phyloP scores from a whole-genome alignment of 1,139 yeast genomes.

The Suhomyces coccinellae region DNA sequence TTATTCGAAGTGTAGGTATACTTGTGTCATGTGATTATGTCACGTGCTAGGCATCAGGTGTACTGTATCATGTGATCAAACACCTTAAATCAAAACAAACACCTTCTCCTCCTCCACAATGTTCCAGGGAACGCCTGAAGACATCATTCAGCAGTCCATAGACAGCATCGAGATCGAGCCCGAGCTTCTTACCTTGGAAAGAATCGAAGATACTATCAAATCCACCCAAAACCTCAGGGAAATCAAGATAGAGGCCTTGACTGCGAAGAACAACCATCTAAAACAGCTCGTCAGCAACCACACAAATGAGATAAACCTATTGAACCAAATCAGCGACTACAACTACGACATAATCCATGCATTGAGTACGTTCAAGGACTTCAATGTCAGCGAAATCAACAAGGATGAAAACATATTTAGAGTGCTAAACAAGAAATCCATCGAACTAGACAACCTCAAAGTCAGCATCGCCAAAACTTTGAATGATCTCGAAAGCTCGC shows the following conservation, averaged over 20 bases:
- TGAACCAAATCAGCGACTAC: constrained; percentile 22
- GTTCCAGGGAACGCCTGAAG: constrained; percentile 39
- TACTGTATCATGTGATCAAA: neutral
- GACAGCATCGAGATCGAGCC: constrained; percentile 31
- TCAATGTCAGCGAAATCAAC: constrained; percentile 8
- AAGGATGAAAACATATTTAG: constrained; percentile 27
- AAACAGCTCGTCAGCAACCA: constrained; percentile 17
- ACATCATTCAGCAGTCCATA: constrained; percentile 32
- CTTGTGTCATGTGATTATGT: neutral
- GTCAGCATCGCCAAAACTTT: constrained; percentile 57
- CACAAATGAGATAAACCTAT: constrained; percentile 25
- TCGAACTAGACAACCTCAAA: constrained; percentile 49
- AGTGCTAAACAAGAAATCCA: constrained; percentile 29
- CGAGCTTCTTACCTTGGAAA: constrained; percentile 50
- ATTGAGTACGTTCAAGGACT: constrained; percentile 13
- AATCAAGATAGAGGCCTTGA: constrained; percentile 24
- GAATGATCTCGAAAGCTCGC: constrained; percentile 55
- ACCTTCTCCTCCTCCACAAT: constrained; percentile 11
- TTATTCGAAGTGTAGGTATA: no score
- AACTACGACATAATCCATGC: constrained; percentile 15
- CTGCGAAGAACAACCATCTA: constrained; percentile 23
- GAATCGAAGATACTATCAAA: constrained; percentile 43
- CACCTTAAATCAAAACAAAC: neutral
- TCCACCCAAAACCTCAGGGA: constrained; percentile 29
- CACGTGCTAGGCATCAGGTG: neutral